Conservation (phyloP, 805 yeast genomes). For the Kregervanrija pseudodelftensis region DNA sequence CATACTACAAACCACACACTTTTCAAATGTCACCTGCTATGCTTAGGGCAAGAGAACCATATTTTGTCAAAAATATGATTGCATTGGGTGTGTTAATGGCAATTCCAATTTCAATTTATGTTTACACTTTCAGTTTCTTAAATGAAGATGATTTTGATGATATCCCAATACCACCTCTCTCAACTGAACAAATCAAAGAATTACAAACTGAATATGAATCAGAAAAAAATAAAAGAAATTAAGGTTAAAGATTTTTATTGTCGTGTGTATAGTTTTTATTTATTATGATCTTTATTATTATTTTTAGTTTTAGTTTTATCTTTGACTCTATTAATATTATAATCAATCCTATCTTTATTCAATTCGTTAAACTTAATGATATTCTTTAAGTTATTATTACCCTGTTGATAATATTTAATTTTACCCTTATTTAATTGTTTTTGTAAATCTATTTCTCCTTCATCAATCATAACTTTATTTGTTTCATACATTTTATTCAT, state of each 20-base stretch:
- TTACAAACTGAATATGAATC: conserved; percentile 68
- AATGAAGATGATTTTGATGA: conserved; percentile 80
- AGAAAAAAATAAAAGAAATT: conserved; percentile 19
- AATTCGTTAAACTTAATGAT: conserved; percentile 25
- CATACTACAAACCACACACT: conserved; percentile 38
- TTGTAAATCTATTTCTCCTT: conserved; percentile 26
- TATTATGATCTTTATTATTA: background rate
- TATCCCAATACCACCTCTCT: conserved; percentile 90
- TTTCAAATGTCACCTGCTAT: conserved; percentile 86
- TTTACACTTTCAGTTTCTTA: conserved; percentile 57
- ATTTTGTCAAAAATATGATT: conserved; percentile 67
- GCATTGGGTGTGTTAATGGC: conserved; percentile 52
- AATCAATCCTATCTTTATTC: conserved; percentile 20
- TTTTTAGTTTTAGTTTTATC: conserved; percentile 2
- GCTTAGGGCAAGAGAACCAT: conserved; percentile 84
- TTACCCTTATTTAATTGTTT: conserved; percentile 11
- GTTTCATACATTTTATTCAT: conserved; percentile 30
- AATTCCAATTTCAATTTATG: conserved; percentile 64
- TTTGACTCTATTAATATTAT: conserved; percentile 14
- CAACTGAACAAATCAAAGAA: conserved; percentile 65
- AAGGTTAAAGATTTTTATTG: background rate
- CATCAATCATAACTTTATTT: conserved; percentile 24
- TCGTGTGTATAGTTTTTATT: background rate
- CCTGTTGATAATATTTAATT: conserved; percentile 21
- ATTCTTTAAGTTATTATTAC: conserved; percentile 27